Base-by-base conservation (phyloP, 805 yeast genomes). In the Lipomyces kockii region DNA sequence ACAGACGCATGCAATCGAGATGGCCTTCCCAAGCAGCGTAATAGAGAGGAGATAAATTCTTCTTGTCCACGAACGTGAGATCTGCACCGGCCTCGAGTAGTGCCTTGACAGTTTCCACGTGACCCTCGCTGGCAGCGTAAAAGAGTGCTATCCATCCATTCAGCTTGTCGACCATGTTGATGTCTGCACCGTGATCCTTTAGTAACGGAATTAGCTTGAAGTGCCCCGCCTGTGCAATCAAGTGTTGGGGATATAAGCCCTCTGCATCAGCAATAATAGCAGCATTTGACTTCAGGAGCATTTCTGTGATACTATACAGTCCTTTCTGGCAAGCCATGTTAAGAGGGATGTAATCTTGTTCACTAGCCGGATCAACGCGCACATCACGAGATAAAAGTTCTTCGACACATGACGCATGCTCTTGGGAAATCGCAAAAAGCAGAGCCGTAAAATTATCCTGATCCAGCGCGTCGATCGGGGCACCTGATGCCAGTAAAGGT, bases 11-110 rank as follows among this genome's bases (percentile, higher is more conserved):
- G 2, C 92, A 94, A n/a, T 82, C 84, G 35, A 92, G 87, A 75
- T 92, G 94, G 29, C 99, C 98, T 77, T 93, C 98, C 86, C 97
- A 91, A 27, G 93, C 90, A 32, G 98, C 94, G 76, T 94, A 91
- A 76, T 90, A 94, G 58, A 93, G 75, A 0, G 97, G 97, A 62
- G 89, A 85, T 72, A 85, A 84, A 3, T 92, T 90, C 68, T 91
- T 90, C 68, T 89, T 95, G 78, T 95, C 98, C 17, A 86, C 82
- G 25, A 90, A 76, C 54, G 81, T 80, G 65, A 89, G 82, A 65
- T 86, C 84, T 0, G 98, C 97, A 4, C 94, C 93, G 67, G 83
- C 84, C 27, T 85, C 84, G 22, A 95, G 84, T 65, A 95, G 82
- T 60, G 86, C 90, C 69, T 83, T 83, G 0, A 96, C 89, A 2